Evolutionary conservation across 768 basidiomycete genomes (phyloP), one percentile per base, ranked within the genome.

Genomic region (Rhodotorula paludigena): DNA sequence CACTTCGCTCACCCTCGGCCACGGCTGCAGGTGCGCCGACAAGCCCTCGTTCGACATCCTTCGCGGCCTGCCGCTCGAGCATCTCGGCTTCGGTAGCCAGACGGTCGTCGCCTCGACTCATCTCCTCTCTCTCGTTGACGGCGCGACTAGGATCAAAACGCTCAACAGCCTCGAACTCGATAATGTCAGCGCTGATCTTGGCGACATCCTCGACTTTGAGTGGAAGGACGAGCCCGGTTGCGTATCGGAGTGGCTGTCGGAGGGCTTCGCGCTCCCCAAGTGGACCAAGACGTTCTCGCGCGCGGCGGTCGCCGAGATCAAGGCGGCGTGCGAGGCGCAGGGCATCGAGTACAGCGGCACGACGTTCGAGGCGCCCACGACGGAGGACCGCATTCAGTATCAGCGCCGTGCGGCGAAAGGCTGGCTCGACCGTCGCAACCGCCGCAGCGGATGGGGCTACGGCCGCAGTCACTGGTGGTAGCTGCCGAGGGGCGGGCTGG

Each of bases 281-380:
- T 48, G 47, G 47, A 28, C 25, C n/a, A 48, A 48, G 47, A 48
- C 47, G 47, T 48, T 48, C 47, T 48, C 47, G 47, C 47, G 47
- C 47, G 47, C n/a, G n/a, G 47, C 14, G n/a, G 25, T 48, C n/a
- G 47, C n/a, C 6, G n/a, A 10, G 5, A 2, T 48, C 47, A 16
- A 28, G 12, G 11, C 1, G 2, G 47, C 47, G 9, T 10, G 11
- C 12, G 14, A 14, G 47, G n/a, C 9, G n/a, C 14, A 4, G n/a
- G 47, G 47, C n/a, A 28, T 48, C 47, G 25, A 15, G n/a, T 12
- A 28, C n/a, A 14, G 12, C 12, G 47, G 47, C 3, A 25, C 12
- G 11, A 28, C 47, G n/a, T 12, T 28, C 47, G 47, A 48, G 11
- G 47, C 47, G n/a, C 47, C 25, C 25, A 12, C 12, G 12, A 28